Conservation (phyloP, 441 rosid genomes). For the Populus hybrid region DNA sequence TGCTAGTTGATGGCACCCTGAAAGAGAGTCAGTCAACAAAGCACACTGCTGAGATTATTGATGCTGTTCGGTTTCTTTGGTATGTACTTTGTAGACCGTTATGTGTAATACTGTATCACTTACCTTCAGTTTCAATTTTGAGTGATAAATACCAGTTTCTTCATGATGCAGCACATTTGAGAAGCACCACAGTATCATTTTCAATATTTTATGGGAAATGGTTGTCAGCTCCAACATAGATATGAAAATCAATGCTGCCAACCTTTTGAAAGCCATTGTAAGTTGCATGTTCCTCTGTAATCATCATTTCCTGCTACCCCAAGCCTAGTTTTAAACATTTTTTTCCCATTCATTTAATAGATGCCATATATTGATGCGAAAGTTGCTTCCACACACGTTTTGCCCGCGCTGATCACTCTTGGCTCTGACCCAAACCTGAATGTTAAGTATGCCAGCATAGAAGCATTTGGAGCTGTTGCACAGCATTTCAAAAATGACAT, state of each 20-base stretch:
- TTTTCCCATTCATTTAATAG: conserved; percentile 33
- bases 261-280: conserved; percentile 79
- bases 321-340: conserved; percentile 7
- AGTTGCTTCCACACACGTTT: conserved; percentile 74
- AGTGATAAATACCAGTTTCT: conserved; percentile 8
- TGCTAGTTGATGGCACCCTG: conserved; percentile 51
- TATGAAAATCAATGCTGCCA: conserved; percentile 77
- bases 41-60: conserved; percentile 52
- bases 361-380: conserved; percentile 84
- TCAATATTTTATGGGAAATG: conserved; percentile 94
- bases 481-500: conserved; percentile 91
- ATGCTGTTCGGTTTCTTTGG: conserved; percentile 97
- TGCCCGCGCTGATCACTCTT: conserved; percentile 92
- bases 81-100: conserved; percentile 29
- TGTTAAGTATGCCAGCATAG: conserved; percentile 96
- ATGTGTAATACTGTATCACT: not conserved
- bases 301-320: conserved; percentile 13
- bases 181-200: conserved; percentile 78
- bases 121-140: not conserved
- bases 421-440: conserved; percentile 94
- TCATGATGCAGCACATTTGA: conserved; percentile 69
- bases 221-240: conserved; percentile 74
- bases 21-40: conserved; percentile 57
- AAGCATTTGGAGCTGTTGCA: conserved; percentile 95
- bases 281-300: conserved; percentile 30